phyloP scores from a whole-genome alignment of 2,329 filamentous ascomycete species.

The Biscogniauxia sp. region DNA sequence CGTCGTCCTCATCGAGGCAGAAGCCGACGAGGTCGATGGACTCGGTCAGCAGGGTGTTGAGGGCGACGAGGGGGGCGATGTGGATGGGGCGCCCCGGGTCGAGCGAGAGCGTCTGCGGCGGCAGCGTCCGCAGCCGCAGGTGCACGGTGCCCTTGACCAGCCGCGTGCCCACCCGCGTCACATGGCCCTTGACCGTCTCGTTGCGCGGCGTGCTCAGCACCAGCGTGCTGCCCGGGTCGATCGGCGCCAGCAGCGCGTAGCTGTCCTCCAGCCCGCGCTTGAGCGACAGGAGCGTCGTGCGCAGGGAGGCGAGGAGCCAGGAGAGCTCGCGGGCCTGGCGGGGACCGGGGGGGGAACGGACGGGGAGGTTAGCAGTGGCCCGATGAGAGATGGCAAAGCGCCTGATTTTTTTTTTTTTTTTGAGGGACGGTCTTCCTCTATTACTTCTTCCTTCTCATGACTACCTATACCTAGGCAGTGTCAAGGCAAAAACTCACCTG shows the following conservation, averaged over 20 bases:
- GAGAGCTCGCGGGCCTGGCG: constrained; percentile 45
- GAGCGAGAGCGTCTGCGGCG: constrained; percentile 48
- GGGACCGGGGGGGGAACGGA: constrained; percentile 8
- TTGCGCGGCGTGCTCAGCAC: constrained; percentile 84
- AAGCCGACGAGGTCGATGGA: constrained; percentile 81
- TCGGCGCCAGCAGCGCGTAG: constrained; percentile 78
- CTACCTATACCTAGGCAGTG: too few relatives aligned
- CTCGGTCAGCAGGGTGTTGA: constrained; percentile 76
- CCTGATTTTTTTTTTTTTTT: too few relatives aligned
- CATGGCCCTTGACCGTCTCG: constrained; percentile 86
- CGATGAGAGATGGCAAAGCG: constrained; percentile 2
- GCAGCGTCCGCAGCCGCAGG: constrained; percentile 70
- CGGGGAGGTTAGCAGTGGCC: not conserved
- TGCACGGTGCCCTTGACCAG: constrained; percentile 86
- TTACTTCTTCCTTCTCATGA: too few relatives aligned
- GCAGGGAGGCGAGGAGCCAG: constrained; percentile 54
- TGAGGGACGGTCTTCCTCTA: too few relatives aligned
- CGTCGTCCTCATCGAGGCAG: constrained; percentile 59
- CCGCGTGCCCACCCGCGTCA: constrained; percentile 85
- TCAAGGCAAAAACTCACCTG: constrained; percentile 41
- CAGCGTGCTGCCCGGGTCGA: constrained; percentile 82
- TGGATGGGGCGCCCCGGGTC: constrained; percentile 50
- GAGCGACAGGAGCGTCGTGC: constrained; percentile 47
- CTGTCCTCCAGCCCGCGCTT: constrained; percentile 79
- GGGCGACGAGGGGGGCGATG: constrained; percentile 67